Evolutionary conservation across 129 eudicot genomes (phyloP), one percentile per base, ranked within the genome.

Genomic region (Erigeron canadensis): DNA sequence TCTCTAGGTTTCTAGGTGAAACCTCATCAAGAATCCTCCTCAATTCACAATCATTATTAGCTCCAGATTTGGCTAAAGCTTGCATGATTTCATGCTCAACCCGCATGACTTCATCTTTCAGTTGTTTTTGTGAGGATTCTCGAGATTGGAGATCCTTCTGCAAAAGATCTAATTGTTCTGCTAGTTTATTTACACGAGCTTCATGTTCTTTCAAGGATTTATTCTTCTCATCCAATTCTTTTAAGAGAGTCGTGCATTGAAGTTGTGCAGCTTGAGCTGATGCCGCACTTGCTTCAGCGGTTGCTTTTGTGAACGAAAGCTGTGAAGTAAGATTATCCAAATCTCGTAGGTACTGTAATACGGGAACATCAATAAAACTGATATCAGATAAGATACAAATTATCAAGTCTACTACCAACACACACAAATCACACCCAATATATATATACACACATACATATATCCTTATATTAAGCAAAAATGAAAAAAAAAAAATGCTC

Each of bases 251-350:
- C 64, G 69, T 72, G 77, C 97, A 95, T 66, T 95, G 93, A 73
- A 81, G 60, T 55, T 95, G 88, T 51, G 99, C 92, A 45, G 97
- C 86, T 74, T 90, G 77, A 53, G 97, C 91, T 22, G 93, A 81
- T 61, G 77, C 88, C 55, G 93, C 95, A 80, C 94, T 90, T 67
- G 96, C 96, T 75, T 88, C 97, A 45, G 96, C 99, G 59, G 86
- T 81, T 75, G 93, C 99, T 79, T 83, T 84, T 51, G 96, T 86
- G 3, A 76, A 69, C 37, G 88, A 78, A 57, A 95, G 93, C 84
- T 86, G 84, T 23, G 80, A 79, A 77, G 82, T 83, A 38, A 95
- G 86, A 73, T 84, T 71, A 72, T 90, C 96, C 86, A 95, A 37
- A 53, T 90, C 97, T 28, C 71, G 75, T 41, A 79, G 89, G 68